Evolutionary conservation across 2,329 filamentous ascomycete genomes (phyloP).

Genomic region (Arthroderma uncinatum): DNA sequence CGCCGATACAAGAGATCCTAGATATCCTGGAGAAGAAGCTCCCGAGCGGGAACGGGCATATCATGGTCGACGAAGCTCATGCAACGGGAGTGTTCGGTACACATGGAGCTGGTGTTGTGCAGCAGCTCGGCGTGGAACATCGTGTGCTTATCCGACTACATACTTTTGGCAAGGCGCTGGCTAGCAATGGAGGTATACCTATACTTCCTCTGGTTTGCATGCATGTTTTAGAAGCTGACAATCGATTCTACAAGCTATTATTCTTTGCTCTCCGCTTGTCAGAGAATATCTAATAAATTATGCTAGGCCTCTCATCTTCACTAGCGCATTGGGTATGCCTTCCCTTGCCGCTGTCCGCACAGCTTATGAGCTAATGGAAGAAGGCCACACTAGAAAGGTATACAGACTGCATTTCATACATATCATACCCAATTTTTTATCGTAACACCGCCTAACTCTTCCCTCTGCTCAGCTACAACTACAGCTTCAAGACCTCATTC

Average conservation of each 20-base stretch:
- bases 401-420: conserved; percentile 7
- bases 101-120: conserved; percentile 41
- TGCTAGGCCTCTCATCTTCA: conserved; percentile 63
- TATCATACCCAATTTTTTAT: not conserved
- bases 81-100: conserved; percentile 42
- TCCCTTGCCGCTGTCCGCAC: conserved; percentile 48
- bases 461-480: conserved; percentile 25
- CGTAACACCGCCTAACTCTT: no score
- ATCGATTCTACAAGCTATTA: conserved; percentile 36
- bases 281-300: conserved; percentile 63
- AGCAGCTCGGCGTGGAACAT: conserved; percentile 40
- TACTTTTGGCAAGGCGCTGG: conserved; percentile 45
- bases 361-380: conserved; percentile 46
- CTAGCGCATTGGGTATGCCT: conserved; percentile 55
- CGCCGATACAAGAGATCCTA: conserved; percentile 52
- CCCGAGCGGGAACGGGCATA: conserved; percentile 45
- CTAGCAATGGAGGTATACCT: conserved; percentile 54
- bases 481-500: conserved; percentile 40
- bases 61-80: conserved; percentile 49
- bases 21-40: conserved; percentile 46
- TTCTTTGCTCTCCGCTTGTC: conserved; percentile 51
- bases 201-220: not conserved
- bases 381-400: conserved; percentile 40
- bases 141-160: conserved; percentile 42
- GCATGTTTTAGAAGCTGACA: conserved; percentile 10